Evolutionary conservation across 345 rosid species (phyloP), one percentile per base, ranked within the genome.

Genomic region (Excoecaria cochinchinensis): DNA sequence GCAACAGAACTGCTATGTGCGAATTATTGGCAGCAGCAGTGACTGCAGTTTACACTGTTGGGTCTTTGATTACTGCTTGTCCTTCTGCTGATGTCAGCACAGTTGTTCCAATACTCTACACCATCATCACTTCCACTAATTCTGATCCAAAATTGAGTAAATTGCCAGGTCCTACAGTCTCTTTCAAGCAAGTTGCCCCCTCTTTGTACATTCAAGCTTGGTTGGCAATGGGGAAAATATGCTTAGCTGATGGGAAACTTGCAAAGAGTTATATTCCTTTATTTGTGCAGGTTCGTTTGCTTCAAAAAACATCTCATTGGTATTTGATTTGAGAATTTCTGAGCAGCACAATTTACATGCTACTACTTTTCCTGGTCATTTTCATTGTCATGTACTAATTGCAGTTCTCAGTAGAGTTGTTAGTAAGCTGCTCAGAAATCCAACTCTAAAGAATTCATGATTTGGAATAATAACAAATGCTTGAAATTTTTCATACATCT

Each of bases 191-290:
- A 73, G 80, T 79, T 63, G 89, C 90, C 8, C 94, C 88, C 75
- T 83, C 94, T 68, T 79, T 92, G 74, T 92, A 90, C 75, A 86
- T 89, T 71, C 97, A 89, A 81, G 91, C 93, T 50, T 92, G 99
- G 99, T 77, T 92, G 81, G 85, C 96, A 47, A 86, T 95, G 98
- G 98, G 95, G 76, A 95, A 95, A 84, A 83, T 92, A 67, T 95
- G 98, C 86, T 86, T 92, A 56, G 94, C 92, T 6, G 98, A 86
- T 67, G 97, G 86, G 77, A 91, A 91, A 79, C 94, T 91, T 78
- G 99, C 96, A 21, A 95, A 95, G 84, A 78, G 88, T 51, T 90
- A 92, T 69, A 91, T 92, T 82, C 98, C 94, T 67, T 83, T 92
- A 78, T 95, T 95, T 86, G 92, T 94, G 75, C 94, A 95, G 98